Conservation (phyloP, 148 eudicot genomes). For the Nepenthes mirabilis region DNA sequence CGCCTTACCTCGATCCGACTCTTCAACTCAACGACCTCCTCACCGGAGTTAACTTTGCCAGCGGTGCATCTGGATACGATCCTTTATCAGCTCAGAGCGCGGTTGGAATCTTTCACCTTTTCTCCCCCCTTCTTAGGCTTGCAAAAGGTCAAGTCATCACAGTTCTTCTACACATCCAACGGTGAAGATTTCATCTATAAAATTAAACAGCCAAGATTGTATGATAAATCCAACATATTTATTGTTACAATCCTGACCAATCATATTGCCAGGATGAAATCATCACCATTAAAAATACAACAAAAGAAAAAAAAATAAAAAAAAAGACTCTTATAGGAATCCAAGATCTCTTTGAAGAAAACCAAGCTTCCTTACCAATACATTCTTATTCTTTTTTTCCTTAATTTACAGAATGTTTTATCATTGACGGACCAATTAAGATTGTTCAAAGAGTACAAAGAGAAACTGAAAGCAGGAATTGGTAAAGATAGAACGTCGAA, state of each 20-base stretch:
- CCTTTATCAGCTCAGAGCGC: conserved; percentile 16
- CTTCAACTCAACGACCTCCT: conserved; percentile 1
- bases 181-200: no score
- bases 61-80: conserved; percentile 19
- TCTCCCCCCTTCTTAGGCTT: no score
- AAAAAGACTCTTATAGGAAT: no score
- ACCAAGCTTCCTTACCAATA: not conserved
- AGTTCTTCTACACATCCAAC: no score
- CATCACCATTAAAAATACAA: no score
- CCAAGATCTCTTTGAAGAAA: no score
- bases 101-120: conserved; percentile 5
- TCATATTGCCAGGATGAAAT: no score
- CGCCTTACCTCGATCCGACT: conserved; percentile 17
- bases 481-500: not conserved
- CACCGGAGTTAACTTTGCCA: conserved; percentile 18
- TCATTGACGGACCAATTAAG: not conserved
- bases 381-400: not conserved
- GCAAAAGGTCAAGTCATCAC: no score
- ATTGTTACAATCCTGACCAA: no score
- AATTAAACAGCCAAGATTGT: no score
- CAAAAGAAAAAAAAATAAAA: no score
- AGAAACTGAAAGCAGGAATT: not conserved
- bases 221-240: no score
- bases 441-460: not conserved
- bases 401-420: not conserved